Percentiles rank a stretch among this genome's conserved stretches.
These are phyloP conservation scores for Coniochaeta sp. DNA, from an alignment of 2,329 filamentous ascomycete genomes.

Conservation along the genomic window DNA sequence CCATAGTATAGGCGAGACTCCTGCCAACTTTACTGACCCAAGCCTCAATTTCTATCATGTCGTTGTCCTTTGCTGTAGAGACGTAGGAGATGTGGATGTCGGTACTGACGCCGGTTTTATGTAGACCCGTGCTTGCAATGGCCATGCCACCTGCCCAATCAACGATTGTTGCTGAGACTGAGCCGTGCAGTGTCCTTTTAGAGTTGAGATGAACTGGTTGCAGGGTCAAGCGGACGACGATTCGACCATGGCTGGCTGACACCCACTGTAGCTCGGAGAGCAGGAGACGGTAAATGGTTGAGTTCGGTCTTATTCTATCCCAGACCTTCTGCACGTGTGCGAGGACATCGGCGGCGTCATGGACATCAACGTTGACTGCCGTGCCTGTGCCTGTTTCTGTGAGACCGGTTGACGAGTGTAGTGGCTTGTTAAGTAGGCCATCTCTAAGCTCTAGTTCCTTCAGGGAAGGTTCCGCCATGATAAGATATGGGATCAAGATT, in stretches of 20 bases:
- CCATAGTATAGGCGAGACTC: conserved; percentile 59
- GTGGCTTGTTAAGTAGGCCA: background rate
- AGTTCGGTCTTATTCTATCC: conserved; percentile 31
- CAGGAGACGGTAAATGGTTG: conserved; percentile 46
- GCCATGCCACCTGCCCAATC: conserved; percentile 70
- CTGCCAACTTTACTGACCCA: conserved; percentile 59
- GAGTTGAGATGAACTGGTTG: conserved; percentile 57
- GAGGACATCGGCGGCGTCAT: background rate
- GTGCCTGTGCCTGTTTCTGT: background rate
- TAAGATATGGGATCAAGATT: too few relatives aligned
- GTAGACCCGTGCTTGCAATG: conserved; percentile 56
- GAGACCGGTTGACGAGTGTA: background rate
- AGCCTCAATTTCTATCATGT: conserved; percentile 61
- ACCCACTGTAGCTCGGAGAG: conserved; percentile 37
- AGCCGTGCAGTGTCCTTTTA: conserved; percentile 60
- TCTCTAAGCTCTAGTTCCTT: too few relatives aligned
- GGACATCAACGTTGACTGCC: background rate
- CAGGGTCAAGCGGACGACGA: conserved; percentile 41
- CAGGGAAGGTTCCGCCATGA: too few relatives aligned
- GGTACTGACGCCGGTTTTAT: conserved; percentile 60
- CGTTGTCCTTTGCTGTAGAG: conserved; percentile 53
- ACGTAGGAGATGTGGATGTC: conserved; percentile 71
- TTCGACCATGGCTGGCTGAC: conserved; percentile 34
- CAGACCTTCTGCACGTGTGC: conserved; percentile 20
- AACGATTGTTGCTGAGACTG: conserved; percentile 62